These are phyloP conservation scores for Aspergillus ostianus DNA, from an alignment of 495 filamentous ascomycete genomes.

Conservation along the genomic window DNA sequence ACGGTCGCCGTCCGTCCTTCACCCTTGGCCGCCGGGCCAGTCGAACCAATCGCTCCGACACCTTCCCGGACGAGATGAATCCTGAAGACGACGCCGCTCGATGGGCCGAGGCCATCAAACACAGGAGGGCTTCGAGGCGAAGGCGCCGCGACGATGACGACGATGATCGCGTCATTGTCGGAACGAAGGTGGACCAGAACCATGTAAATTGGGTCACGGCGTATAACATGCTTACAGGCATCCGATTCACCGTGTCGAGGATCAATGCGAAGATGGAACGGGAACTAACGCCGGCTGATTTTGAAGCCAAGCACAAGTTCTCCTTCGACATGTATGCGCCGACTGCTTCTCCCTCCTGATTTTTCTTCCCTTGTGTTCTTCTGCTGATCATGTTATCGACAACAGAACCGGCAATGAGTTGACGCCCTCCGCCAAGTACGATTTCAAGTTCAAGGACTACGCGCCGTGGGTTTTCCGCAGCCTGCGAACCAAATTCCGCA, in stretches of 20 bases:
- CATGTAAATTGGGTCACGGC: constrained; percentile 98
- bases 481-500: constrained; percentile 79
- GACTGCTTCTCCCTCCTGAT: neutral
- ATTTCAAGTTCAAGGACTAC: constrained; percentile 99
- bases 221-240: constrained; percentile 99
- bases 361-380: neutral
- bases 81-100: constrained; percentile 87
- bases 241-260: constrained; percentile 92
- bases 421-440: constrained; percentile 97
- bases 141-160: constrained; percentile 84
- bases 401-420: constrained; percentile 89
- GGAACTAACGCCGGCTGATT: constrained; percentile 83
- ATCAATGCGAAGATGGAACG: constrained; percentile 97
- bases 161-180: constrained; percentile 92
- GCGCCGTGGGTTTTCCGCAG: constrained; percentile 98
- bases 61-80: constrained; percentile 75
- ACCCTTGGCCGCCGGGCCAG: constrained; percentile 77
- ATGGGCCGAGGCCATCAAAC: constrained; percentile 89
- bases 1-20: constrained; percentile 73
- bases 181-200: constrained; percentile 95
- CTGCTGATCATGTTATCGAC: constrained; percentile 21
- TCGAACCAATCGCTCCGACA: constrained; percentile 79
- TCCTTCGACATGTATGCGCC: constrained; percentile 88
- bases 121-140: constrained; percentile 81
- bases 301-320: constrained; percentile 90